These are phyloP conservation scores for Pharus latifolius DNA, from an alignment of 176 grass and related monocot genomes.

Conservation along the genomic window DNA sequence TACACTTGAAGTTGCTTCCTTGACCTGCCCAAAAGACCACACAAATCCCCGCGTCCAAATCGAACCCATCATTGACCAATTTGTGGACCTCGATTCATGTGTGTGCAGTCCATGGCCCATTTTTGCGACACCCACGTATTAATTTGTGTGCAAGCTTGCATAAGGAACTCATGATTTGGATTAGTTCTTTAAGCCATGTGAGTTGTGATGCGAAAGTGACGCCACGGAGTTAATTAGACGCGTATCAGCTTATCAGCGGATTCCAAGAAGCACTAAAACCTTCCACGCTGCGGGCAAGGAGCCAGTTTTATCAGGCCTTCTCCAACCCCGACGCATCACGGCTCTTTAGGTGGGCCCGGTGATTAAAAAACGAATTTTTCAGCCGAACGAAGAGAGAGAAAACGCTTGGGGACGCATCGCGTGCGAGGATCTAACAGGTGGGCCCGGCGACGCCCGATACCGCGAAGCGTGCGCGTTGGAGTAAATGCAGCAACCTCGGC, in stretches of 20 bases:
- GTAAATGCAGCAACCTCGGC: too few species aligned
- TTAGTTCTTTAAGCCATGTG: not conserved
- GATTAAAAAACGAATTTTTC: too few species aligned
- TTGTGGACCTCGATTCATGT: not conserved
- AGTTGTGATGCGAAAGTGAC: not conserved
- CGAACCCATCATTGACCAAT: slow-evolving; percentile 6
- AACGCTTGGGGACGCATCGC: too few species aligned
- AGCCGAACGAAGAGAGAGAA: too few species aligned
- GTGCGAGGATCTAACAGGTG: too few species aligned
- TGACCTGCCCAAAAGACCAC: not conserved
- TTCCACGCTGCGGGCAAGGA: not conserved
- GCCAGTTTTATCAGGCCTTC: not conserved
- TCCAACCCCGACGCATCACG: too few species aligned
- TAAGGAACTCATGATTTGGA: not conserved
- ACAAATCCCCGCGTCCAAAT: not conserved
- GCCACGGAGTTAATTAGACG: slow-evolving; percentile 14
- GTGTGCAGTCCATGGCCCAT: not conserved
- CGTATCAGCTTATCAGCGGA: slow-evolving; percentile 31
- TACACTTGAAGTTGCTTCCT: not conserved
- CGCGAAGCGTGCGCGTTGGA: too few species aligned
- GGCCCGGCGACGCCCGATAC: too few species aligned
- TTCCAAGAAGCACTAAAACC: slow-evolving; percentile 1
- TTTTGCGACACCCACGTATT: not conserved
- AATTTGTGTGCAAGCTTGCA: too few species aligned
- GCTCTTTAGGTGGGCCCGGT: too few species aligned